Percentiles rank a stretch among this genome's conserved stretches.
Evolutionary conservation across 2,329 filamentous ascomycete genomes (phyloP).

Genomic region (Botryotinia convoluta): DNA sequence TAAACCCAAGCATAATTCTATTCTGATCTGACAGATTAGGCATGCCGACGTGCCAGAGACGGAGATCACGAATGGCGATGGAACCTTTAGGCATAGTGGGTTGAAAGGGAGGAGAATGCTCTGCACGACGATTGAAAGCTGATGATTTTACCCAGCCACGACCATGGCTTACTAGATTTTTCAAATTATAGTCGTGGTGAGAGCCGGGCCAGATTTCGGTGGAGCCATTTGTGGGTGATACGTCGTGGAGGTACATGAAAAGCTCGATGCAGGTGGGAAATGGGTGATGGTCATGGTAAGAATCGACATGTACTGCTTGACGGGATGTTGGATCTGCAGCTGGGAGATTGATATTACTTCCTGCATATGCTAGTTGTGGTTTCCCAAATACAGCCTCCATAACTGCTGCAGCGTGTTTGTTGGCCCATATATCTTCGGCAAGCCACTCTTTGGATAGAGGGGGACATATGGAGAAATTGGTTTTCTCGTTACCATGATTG

Average conservation of each 20-base stretch:
- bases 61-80: conserved; percentile 22
- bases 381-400: conserved; percentile 40
- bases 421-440: conserved; percentile 41
- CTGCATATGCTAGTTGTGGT: conserved; percentile 38
- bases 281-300: conserved; percentile 53
- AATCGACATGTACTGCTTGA: conserved; percentile 58
- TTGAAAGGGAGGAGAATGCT: conserved; percentile 19
- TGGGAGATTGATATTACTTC: conserved; percentile 35
- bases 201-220: conserved; percentile 53
- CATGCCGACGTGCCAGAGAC: conserved; percentile 52
- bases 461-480: conserved; percentile 45
- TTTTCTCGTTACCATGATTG: conserved; percentile 48
- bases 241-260: conserved; percentile 48
- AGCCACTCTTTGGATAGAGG: conserved; percentile 39
- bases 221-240: conserved; percentile 45
- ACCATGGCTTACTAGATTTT: conserved; percentile 13
- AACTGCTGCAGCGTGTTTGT: conserved; percentile 39
- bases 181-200: conserved; percentile 35
- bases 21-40: conserved; percentile 50
- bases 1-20: conserved; percentile 52
- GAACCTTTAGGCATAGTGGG: conserved; percentile 19
- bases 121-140: conserved; percentile 34
- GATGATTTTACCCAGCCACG: conserved; percentile 29
- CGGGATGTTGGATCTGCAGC: conserved; percentile 39
- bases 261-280: conserved; percentile 49